Evolutionary conservation across 2,329 filamentous ascomycete species (phyloP).

Genomic region (Ceratocystis alfenasii): DNA sequence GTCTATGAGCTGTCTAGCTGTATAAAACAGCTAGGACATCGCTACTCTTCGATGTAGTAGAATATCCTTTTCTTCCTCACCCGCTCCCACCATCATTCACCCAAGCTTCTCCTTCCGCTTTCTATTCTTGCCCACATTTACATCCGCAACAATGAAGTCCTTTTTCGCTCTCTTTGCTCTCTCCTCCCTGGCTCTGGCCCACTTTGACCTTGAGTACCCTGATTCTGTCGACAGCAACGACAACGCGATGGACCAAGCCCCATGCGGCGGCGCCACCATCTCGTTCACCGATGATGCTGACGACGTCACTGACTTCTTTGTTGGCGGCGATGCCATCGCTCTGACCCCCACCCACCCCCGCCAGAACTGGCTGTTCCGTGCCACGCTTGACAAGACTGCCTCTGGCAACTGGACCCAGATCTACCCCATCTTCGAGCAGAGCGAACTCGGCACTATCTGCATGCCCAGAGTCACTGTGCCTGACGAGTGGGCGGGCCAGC

Average conservation of each 20-base stretch:
- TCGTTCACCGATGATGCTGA: conserved; percentile 26
- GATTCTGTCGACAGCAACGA: conserved; percentile 18
- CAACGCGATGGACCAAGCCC: conserved; percentile 15
- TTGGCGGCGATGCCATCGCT: conserved; percentile 18
- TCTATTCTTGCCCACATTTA: background rate
- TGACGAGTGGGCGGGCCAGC: conserved; percentile 39
- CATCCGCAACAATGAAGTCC: conserved; percentile 22
- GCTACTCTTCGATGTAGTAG: background rate
- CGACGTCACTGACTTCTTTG: conserved; percentile 17
- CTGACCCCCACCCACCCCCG: conserved; percentile 18
- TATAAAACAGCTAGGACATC: background rate
- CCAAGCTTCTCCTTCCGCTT: background rate
- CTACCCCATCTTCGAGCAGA: conserved; percentile 34
- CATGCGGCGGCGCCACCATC: conserved; percentile 20
- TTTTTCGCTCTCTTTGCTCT: conserved; percentile 17
- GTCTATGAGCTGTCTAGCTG: background rate
- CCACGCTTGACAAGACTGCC: conserved; percentile 15
- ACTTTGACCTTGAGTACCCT: conserved; percentile 20
- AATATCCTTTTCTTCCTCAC: background rate
- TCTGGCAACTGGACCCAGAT: conserved; percentile 26
- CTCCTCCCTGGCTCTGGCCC: conserved; percentile 17
- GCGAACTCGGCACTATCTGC: conserved; percentile 44
- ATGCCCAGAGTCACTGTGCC: conserved; percentile 39
- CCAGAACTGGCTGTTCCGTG: conserved; percentile 18
- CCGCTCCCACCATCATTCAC: background rate